Evolutionary conservation across 345 rosid species (phyloP), one percentile per base, ranked within the genome.

Genomic region (Murraya paniculata): DNA sequence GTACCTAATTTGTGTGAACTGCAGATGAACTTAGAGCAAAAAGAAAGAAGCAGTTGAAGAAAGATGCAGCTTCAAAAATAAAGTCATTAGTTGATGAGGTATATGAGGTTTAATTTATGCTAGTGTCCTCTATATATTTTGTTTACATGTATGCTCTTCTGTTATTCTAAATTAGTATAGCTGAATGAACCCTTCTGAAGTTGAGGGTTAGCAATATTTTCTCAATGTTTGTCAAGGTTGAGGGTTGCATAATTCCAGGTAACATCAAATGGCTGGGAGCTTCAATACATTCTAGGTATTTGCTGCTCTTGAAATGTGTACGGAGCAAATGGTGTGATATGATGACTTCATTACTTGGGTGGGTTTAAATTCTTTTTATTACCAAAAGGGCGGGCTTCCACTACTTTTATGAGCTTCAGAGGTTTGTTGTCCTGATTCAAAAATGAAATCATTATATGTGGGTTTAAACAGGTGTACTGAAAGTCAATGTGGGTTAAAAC

Each of bases 81-180:
- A 97, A 97, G 88, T 94, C 97, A 55, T 64, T 89, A 81, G 98
- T 97, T 69, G 98, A 94, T 70, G 99, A 94, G 98, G 99, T 94
- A 86, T 78, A 84, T 24, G 21, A 78, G 41, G 14, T 78, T 79
- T 70, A 2, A 41, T 9, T 27, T 41, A 5, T 24, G 25, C 39
- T 28, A 68, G 50, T 45, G 25, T 10, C 61, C 53, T 75, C 5
- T 7, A 19, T 75, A 74, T 73, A 9, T 41, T 57, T 39, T 62
- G 53, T 25, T 24, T 24, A 24, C 9, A 18, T 38, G 39, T 73
- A 41, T 62, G 27, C 45, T 74, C 19, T 25, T 30, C 21, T 28
- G 36, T 21, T 45, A 27, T 74, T 21, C 24, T 25, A 36, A 5
- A 19, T 62, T 21, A 74, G 5, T 21, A 3, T 22, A 28, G 30